Evolutionary conservation across 352 stramenopile species (phyloP), one percentile per base, ranked within the genome.

Genomic region (Elongisporangium senticosum): DNA sequence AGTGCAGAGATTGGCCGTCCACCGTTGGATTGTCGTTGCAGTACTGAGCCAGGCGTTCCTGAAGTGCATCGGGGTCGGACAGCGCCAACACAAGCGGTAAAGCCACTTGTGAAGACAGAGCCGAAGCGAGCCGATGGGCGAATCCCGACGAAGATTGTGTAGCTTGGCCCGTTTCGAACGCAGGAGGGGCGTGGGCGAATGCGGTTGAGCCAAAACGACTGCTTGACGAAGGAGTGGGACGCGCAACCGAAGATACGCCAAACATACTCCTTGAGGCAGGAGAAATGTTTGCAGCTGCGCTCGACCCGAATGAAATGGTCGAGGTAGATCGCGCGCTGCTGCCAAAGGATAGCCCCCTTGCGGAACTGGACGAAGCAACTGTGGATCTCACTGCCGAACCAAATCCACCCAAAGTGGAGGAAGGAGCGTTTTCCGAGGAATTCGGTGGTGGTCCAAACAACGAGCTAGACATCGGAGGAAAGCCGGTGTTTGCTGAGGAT

Each of bases 1-100:
- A 56, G 26, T 73, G 62, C 5, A n/a, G 53, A 21, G 40, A 51
- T 17, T 40, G 56, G 4, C 37, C 33, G 13, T 28, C 19, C 13
- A 68, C 59, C 4, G 62, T 63, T 14, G 56, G 67, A 23, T 61
- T 43, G n/a, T 43, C 39, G 14, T 59, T 62, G 49, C 63, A 56
- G 28, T 74, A 74, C 33, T 43, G 33, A 1, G 13, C 11, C 33
- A 43, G 11, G 33, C 33, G 33, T 17, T 43, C 33, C 33, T 43
- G 7, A 17, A 43, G 33, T 4, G 33, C 33, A 43, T 43, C 33
- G 33, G 11, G 15, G 33, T 43, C 33, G 33, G 33, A 43, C 5
- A 43, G 33, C 2, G 33, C 33, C 33, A 43, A 15, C 8, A 43
- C 33, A 1, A 43, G 33, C 33, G 33, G 33, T 17, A 43, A 17